Evolutionary conservation across 164 flowering plant species (phyloP).

Genomic region (Magnolia kwangsiensis): DNA sequence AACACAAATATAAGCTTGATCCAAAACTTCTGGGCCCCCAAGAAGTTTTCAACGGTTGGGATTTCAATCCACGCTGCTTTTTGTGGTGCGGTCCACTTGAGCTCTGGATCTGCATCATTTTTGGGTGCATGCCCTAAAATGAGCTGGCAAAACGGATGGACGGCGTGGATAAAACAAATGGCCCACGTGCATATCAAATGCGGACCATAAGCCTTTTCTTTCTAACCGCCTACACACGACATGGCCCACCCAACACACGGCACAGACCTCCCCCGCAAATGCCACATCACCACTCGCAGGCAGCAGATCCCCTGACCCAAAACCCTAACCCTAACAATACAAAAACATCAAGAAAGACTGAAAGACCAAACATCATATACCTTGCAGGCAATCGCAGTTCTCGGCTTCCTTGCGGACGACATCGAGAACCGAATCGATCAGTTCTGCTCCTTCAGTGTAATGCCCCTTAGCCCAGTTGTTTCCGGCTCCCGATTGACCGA

Average conservation of each 20-base stretch:
- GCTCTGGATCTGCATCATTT: no score
- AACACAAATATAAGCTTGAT: background rate
- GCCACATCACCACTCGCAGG: background rate
- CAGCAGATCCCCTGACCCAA: background rate
- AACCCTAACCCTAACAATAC: background rate
- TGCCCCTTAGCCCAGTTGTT: slow-evolving; percentile 15
- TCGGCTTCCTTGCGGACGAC: slow-evolving; percentile 52
- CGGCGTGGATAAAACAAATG: background rate
- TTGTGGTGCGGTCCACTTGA: no score
- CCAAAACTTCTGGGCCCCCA: no score
- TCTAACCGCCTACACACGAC: background rate
- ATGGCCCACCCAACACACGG: background rate
- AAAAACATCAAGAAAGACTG: background rate
- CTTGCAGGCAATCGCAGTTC: slow-evolving; percentile 12
- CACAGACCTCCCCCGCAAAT: background rate
- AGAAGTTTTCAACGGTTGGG: no score
- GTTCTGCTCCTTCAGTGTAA: slow-evolving; percentile 14
- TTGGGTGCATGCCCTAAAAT: no score
- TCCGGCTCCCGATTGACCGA: slow-evolving; percentile 10
- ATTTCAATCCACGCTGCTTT: no score
- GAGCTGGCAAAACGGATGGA: no score
- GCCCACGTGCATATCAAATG: background rate
- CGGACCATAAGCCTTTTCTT: background rate
- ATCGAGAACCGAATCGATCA: slow-evolving; percentile 39
- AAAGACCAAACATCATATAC: background rate